Base-by-base conservation (phyloP, 129 eudicot genomes). In the Saussurea involucrata region DNA sequence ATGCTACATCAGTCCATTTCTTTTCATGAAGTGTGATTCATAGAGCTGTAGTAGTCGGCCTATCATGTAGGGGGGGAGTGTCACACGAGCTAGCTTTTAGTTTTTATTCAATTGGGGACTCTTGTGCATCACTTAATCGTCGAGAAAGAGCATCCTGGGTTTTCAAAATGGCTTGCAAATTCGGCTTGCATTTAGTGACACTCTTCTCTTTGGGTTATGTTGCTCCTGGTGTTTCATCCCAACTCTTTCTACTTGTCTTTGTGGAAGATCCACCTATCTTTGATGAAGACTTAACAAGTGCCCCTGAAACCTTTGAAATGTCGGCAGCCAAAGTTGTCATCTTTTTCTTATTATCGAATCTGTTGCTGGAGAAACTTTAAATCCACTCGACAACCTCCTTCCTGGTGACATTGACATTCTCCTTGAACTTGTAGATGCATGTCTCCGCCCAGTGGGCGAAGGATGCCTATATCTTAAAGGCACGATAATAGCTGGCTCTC, bases 1-100 rank as follows among this genome's bases (percentile, higher is more conserved):
- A 95, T 85, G 67, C 99, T 95, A 20, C 99, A 85, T 95, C 96
- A 31, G 99, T 95, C 99, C 99, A 95, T 82, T 95, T 95, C 96
- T 92, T 95, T 57, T 95, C 99, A 85, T 95, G 97, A 73, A 95
- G 81, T 0, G 96, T 82, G 24, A 95, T 90, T 68, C 83, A 95
- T 0, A 92, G 89, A 76, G 93, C 85, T 78, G 82, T 66, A 49
- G 40, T 80, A 37, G 71, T 78, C 2, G 82, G 65, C 75, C 80
- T 92, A 42, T 88, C 92, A 24, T 77, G 57, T 63, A 27, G 69
- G 25, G 4, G n/a, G n/a, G 82, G 71, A 72, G 73, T 67, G 8
- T 81, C 95, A 74, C 71, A 77, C 6, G 24, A 21, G 75, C 76
- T 73, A 49, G 83, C 34, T 61, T 81, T 88, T 6, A 29, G 10